phyloP scores from a whole-genome alignment of 352 stramenopile genomes.

The Globisporangium recalcitrans region DNA sequence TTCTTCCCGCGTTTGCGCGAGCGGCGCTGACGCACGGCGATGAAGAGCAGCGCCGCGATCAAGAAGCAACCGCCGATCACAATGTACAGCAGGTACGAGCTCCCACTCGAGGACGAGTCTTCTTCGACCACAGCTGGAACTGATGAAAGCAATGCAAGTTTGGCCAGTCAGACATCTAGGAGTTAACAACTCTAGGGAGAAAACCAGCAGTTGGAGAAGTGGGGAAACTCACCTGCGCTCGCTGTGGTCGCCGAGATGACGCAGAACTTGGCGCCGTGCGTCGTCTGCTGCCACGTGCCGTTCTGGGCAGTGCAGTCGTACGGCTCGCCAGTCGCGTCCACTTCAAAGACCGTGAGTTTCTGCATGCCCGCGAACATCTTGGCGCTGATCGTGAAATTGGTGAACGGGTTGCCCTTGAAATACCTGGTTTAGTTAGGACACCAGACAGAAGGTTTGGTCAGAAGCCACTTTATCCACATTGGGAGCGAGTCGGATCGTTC shows the following conservation, averaged over 20 bases:
- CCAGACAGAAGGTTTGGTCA: not conserved
- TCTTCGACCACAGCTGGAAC: constrained; percentile 16
- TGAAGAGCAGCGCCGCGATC: constrained; percentile 43
- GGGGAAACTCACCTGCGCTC: constrained; percentile 4
- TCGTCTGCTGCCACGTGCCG: constrained; percentile 29
- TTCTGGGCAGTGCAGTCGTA: constrained; percentile 32
- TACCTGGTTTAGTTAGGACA: constrained; percentile 22
- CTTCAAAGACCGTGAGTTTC: constrained; percentile 39
- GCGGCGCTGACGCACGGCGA: constrained; percentile 38
- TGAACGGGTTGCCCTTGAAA: constrained; percentile 35
- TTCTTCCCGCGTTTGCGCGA: constrained; percentile 32
- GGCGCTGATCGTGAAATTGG: constrained; percentile 40
- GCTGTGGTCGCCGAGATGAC: constrained; percentile 23
- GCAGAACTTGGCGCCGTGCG: constrained; percentile 35
- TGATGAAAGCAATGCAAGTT: not conserved
- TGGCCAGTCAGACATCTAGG: not conserved
- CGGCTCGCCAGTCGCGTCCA: constrained; percentile 23
- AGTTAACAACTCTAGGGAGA: not conserved
- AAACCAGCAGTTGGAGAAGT: not conserved
- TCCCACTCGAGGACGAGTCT: constrained; percentile 24
- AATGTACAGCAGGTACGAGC: constrained; percentile 39
- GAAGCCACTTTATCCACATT: not conserved
- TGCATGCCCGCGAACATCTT: constrained; percentile 35
- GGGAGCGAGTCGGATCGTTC: not conserved
- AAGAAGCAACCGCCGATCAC: constrained; percentile 35